Evolutionary conservation across 441 rosid genomes (phyloP), one percentile per base, ranked within the genome.

Genomic region (Manihot esculenta): DNA sequence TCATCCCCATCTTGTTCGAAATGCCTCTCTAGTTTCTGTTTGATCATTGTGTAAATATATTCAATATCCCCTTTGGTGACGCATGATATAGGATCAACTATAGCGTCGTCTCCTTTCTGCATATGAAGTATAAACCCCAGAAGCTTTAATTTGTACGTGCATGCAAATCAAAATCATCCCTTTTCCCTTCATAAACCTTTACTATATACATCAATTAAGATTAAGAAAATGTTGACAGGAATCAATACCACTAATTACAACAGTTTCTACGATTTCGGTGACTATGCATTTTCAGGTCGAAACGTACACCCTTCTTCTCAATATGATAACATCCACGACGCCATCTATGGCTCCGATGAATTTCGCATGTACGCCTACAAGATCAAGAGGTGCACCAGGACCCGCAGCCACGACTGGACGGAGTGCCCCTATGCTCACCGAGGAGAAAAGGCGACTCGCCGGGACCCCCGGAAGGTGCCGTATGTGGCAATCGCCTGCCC

Each of bases 361-460:
- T 93, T 93, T 82, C 87, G 95, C 30, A 93, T 93, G 97, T 93
- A 82, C 66, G 88, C 84, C 7, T 93, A 83, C 91, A 90, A 90
- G 88, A 86, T 93, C 85, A 89, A 83, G 71, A 80, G 85, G 23
- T 93, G 98, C 81, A 79, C 77, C 2, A 78, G 91, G 33, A 84
- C 82, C 60, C 85, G 88, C 11, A 84, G 89, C 84, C 98, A 90
- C 76, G 93, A 93, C 85, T 90, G 97, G 98, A 93, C 88, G 0
- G 89, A 90, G 47, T 89, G 98, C 69, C 98, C 98, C 5, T 93
- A 81, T 74, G 93, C 98, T 2, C 98, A 90, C 83, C 84, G 86
- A 0, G 89, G 92, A 17, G 98, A 93, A 84, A 93, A 88, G 84
- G 97, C 98, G 15, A 87, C 87, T 35, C 92, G 98, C 21, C 85